Evolutionary conservation across 1,284 basidiomycete genomes (phyloP).

Genomic region (Chondrostereum purpureum): DNA sequence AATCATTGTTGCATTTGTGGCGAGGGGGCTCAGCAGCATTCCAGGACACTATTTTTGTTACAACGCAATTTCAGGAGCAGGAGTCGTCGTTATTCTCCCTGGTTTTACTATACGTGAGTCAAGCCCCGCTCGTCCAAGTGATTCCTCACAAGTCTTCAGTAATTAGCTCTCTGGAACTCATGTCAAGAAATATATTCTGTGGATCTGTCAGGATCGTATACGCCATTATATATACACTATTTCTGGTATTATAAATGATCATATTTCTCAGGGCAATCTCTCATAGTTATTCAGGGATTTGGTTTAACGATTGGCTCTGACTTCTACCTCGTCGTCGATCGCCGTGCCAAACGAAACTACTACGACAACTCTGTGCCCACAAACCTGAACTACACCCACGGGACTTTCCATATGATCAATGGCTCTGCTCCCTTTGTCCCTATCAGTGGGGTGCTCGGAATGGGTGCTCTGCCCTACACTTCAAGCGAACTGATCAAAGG

Average conservation of each 20-base stretch:
- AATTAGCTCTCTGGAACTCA: slow-evolving; percentile 76
- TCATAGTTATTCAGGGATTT: slow-evolving; percentile 54
- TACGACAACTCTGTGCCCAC: slow-evolving; percentile 36
- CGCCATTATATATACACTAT: slow-evolving; percentile 82
- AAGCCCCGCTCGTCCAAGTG: background rate
- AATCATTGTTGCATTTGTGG: slow-evolving; percentile 76
- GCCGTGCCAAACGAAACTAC: slow-evolving; percentile 47
- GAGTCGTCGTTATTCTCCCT: slow-evolving; percentile 73
- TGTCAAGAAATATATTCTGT: slow-evolving; percentile 76
- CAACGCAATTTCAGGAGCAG: slow-evolving; percentile 76
- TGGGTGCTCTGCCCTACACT: slow-evolving; percentile 35
- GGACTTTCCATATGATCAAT: slow-evolving; percentile 56
- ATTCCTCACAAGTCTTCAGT: slow-evolving; percentile 35
- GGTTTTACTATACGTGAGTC: slow-evolving; percentile 71
- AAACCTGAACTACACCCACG: slow-evolving; percentile 47
- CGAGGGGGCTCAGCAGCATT: slow-evolving; percentile 67
- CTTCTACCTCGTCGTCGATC: slow-evolving; percentile 73
- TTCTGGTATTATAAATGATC: slow-evolving; percentile 43
- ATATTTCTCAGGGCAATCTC: slow-evolving; percentile 9
- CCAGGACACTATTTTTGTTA: slow-evolving; percentile 72
- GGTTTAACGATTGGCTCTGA: slow-evolving; percentile 84
- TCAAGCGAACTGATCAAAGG: slow-evolving; percentile 47
- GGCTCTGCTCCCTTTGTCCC: slow-evolving; percentile 37
- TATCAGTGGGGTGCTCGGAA: slow-evolving; percentile 57
- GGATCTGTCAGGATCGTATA: slow-evolving; percentile 87